These are phyloP conservation scores for Alternaria sp. DNA, from an alignment of 2,329 filamentous ascomycete species.

Conservation along the genomic window DNA sequence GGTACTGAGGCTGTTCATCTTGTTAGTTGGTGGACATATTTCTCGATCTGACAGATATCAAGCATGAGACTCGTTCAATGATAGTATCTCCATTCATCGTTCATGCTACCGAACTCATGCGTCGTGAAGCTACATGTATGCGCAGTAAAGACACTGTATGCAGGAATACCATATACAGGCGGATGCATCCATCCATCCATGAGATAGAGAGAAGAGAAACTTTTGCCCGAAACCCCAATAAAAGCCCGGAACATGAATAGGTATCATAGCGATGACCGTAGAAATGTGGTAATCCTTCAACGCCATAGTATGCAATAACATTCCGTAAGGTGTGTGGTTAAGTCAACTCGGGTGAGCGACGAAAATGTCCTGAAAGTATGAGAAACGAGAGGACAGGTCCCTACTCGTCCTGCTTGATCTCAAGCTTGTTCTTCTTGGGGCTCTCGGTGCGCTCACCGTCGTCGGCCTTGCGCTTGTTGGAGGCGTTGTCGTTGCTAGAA, in stretches of 20 bases:
- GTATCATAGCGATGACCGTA: conserved; percentile 16
- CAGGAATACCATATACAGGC: not conserved
- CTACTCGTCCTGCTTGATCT: conserved; percentile 44
- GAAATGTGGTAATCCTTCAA: conserved; percentile 11
- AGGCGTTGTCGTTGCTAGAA: conserved; percentile 20
- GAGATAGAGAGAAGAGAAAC: conserved; percentile 4
- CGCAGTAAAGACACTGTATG: not conserved
- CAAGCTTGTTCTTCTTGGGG: conserved; percentile 45
- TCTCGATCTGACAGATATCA: not conserved
- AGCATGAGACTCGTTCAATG: conserved; percentile 1
- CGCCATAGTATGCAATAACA: conserved; percentile 18
- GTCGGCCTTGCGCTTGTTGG: conserved; percentile 46
- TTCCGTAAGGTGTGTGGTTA: not conserved
- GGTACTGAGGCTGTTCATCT: not conserved
- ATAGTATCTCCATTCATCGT: not conserved
- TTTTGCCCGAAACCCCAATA: conserved; percentile 12
- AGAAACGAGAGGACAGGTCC: not conserved
- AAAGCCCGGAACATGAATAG: conserved; percentile 2
- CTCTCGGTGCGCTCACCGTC: conserved; percentile 24
- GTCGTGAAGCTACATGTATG: not conserved
- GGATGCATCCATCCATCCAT: not conserved
- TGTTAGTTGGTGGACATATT: not conserved
- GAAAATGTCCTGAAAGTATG: not conserved
- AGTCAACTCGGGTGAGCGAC: not conserved
- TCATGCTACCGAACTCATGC: not conserved